Conservation (phyloP, 148 eudicot genomes). For the Limonium bicolor region DNA sequence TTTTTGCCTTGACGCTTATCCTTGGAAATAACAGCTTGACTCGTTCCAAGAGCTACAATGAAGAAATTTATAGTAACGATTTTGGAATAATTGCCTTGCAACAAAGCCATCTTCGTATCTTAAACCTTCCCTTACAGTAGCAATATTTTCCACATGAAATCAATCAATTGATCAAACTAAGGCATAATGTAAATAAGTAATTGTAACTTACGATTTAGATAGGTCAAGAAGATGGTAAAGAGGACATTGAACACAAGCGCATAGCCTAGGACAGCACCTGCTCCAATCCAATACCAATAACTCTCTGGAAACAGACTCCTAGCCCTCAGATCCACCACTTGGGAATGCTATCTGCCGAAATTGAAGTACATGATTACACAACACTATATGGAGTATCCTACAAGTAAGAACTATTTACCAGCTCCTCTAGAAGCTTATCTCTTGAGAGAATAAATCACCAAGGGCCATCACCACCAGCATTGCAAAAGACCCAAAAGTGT, state of each 20-base stretch:
- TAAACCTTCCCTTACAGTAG: not conserved
- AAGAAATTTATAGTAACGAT: too few species aligned
- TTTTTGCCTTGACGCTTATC: conserved; percentile 64
- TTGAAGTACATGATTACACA: not conserved
- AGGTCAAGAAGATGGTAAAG: conserved; percentile 63
- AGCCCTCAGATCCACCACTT: conserved; percentile 93
- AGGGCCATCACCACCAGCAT: conserved; percentile 99
- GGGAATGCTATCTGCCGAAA: conserved; percentile 65
- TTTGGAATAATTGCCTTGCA: too few species aligned
- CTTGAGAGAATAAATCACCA: conserved; percentile 83
- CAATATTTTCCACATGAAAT: too few species aligned
- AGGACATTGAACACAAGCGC: conserved; percentile 62
- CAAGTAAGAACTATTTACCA: not conserved
- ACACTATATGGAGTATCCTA: not conserved
- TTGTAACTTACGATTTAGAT: conserved; percentile 69
- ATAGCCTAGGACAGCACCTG: conserved; percentile 80
- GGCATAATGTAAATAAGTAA: too few species aligned
- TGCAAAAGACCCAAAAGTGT: conserved; percentile 98
- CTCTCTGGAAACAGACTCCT: conserved; percentile 69
- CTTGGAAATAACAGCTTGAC: conserved; percentile 76
- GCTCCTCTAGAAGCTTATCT: conserved; percentile 24
- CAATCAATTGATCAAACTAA: too few species aligned
- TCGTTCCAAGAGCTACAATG: conserved; percentile 64
- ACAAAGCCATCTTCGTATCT: not conserved
- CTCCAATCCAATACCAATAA: conserved; percentile 96